Evolutionary conservation across 129 eudicot genomes (phyloP), one percentile per base, ranked within the genome.

Genomic region (Deinandra increscens): DNA sequence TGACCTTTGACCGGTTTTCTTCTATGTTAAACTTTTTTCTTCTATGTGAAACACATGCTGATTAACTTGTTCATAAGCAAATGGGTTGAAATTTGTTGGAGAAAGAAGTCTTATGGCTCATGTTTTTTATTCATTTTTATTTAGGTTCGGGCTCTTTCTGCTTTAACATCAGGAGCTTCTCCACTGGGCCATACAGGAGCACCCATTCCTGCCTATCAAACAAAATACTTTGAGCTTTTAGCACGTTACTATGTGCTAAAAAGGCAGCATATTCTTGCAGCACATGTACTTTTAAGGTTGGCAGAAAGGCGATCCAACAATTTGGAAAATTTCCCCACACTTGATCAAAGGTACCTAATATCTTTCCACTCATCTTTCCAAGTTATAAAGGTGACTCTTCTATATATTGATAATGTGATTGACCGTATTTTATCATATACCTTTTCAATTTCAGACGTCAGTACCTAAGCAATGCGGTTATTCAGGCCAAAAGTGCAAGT

Each of bases 261-360:
- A 75, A 79, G 99, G 46, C 99, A 94, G 72, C 99, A 94, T 81
- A 68, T 85, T 77, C 87, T 94, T 70, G 99, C 99, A 53, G 97
- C 99, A 72, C 96, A 89, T 82, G 88, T 94, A 58, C 78, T 94
- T 42, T 75, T 87, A 64, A 73, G 96, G 66, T 77, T 94, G 34
- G 97, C 99, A 11, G 99, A 89, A 82, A 87, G 91, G 77, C 96
- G 89, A 54, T 81, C 97, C 19, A 58, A 48, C 64, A 84, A 79
- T 73, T 81, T 65, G 18, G 87, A 82, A 41, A 86, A 76, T 66
- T 63, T 60, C 26, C 91, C 89, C 63, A 89, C 93, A 34, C 80
- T 94, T 61, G 94, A 89, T 46, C 90, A 94, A 75, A 89, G 99
- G 99, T 78, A 78, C 33, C 18, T 60, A 26, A 58, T 58, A 31